Percentiles rank a stretch among this genome's conserved stretches.
Evolutionary conservation across 345 rosid species (phyloP).

Genomic region (Citrus sp.): DNA sequence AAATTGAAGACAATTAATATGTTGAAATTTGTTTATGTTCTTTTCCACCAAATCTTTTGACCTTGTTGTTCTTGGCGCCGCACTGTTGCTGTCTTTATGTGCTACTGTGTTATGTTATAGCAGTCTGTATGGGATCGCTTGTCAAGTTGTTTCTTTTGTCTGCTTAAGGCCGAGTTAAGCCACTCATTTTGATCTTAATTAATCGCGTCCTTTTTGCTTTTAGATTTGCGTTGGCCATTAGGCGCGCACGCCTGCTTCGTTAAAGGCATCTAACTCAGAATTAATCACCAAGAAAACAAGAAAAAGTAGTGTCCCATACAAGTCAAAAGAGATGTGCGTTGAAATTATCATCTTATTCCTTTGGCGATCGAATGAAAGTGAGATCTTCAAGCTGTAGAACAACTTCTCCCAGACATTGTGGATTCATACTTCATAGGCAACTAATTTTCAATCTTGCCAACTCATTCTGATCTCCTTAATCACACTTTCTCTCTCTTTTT

Average conservation of each 20-base stretch:
- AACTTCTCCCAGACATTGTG: neutral
- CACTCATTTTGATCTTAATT: neutral
- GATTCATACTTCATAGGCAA: neutral
- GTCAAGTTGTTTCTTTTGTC: constrained; percentile 3
- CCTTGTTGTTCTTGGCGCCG: neutral
- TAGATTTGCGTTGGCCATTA: neutral
- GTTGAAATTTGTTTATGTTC: neutral
- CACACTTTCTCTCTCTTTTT: neutral
- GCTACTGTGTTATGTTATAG: neutral
- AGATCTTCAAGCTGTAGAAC: constrained; percentile 1
- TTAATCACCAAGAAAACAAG: neutral
- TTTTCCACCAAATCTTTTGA: neutral
- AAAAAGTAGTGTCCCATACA: neutral
- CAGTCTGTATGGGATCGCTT: neutral
- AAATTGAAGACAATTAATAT: neutral
- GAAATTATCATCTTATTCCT: neutral
- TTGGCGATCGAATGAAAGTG: neutral
- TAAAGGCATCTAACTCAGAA: constrained; percentile 7
- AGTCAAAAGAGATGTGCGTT: constrained; percentile 22
- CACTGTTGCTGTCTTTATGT: neutral
- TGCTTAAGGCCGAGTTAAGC: neutral
- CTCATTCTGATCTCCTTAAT: constrained; percentile 4
- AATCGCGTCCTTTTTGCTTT: neutral
- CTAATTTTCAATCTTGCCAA: constrained; percentile 9
- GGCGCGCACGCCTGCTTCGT: neutral